Conservation (phyloP, 2,329 filamentous ascomycete species). For the Penicillium hordei region DNA sequence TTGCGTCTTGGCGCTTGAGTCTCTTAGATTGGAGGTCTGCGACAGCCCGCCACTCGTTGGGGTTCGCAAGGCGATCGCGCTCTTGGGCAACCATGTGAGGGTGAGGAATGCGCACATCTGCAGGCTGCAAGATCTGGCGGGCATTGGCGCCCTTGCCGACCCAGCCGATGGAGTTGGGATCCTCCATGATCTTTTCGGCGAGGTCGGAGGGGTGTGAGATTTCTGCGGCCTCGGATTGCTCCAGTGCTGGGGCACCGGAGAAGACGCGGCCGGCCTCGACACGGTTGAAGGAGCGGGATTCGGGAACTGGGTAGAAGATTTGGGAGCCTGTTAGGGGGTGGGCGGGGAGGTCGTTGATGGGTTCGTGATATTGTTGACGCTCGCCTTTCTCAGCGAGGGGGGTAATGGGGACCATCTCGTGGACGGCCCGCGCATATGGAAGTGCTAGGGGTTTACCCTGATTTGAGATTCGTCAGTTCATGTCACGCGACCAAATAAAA, state of each 20-base stretch:
- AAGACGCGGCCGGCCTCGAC: constrained; percentile 65
- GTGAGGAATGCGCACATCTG: constrained; percentile 64
- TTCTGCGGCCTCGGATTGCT: constrained; percentile 23
- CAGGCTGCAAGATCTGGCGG: constrained; percentile 57
- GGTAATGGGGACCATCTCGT: constrained; percentile 77
- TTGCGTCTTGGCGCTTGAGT: constrained; percentile 41
- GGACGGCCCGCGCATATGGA: constrained; percentile 73
- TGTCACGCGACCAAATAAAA: constrained; percentile 22
- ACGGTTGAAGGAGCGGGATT: constrained; percentile 65
- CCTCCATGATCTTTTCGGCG: constrained; percentile 33
- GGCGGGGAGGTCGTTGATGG: constrained; percentile 64
- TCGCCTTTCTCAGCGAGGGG: constrained; percentile 42
- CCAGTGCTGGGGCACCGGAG: constrained; percentile 44
- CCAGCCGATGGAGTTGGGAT: constrained; percentile 39
- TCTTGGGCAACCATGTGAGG: constrained; percentile 57
- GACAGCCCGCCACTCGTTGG: constrained; percentile 36
- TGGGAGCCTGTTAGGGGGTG: constrained; percentile 55
- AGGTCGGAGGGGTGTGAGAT: constrained; percentile 34
- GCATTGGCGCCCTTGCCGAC: constrained; percentile 45
- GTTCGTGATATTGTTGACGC: constrained; percentile 53
- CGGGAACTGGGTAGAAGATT: constrained; percentile 63
- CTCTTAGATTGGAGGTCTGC: constrained; percentile 46
- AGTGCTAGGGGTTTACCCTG: constrained; percentile 75
- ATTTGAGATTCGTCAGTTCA: constrained; percentile 14
- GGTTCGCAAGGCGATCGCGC: constrained; percentile 43